These are phyloP conservation scores for Pseudocercospora cruenta DNA, from an alignment of 2,329 filamentous ascomycete species.

Conservation along the genomic window DNA sequence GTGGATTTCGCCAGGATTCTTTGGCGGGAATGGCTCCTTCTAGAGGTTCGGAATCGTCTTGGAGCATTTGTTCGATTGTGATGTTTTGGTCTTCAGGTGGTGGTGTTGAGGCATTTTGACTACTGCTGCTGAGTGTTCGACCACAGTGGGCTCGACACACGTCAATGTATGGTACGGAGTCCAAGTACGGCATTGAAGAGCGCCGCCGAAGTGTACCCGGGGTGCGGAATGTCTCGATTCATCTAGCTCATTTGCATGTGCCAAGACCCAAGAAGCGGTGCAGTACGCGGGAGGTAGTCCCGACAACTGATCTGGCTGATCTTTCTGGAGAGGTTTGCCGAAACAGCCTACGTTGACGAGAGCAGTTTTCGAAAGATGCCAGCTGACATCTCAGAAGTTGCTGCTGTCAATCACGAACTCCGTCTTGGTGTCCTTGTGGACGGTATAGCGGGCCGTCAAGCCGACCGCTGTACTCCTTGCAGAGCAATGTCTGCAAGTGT, in stretches of 20 bases:
- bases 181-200: background rate
- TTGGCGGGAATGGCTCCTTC: slow-evolving; percentile 2
- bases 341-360: background rate
- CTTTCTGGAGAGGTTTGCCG: background rate
- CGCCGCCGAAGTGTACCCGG: background rate
- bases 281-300: background rate
- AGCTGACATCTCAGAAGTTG: background rate
- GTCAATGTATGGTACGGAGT: background rate
- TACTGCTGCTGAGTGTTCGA: background rate
- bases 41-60: background rate
- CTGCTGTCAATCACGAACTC: background rate
- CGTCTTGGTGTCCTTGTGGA: background rate
- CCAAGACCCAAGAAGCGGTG: background rate
- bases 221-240: background rate
- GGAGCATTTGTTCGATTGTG: slow-evolving; percentile 15
- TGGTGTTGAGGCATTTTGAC: background rate
- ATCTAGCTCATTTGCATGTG: background rate
- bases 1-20: slow-evolving; percentile 17
- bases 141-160: background rate
- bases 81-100: background rate
- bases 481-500: background rate
- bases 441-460: background rate
- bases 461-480: background rate
- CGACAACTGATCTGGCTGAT: background rate
- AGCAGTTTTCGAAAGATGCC: background rate